Conservation (phyloP, 176 grass and related monocot species). For the barley (Hordeum vulgare) region DNA sequence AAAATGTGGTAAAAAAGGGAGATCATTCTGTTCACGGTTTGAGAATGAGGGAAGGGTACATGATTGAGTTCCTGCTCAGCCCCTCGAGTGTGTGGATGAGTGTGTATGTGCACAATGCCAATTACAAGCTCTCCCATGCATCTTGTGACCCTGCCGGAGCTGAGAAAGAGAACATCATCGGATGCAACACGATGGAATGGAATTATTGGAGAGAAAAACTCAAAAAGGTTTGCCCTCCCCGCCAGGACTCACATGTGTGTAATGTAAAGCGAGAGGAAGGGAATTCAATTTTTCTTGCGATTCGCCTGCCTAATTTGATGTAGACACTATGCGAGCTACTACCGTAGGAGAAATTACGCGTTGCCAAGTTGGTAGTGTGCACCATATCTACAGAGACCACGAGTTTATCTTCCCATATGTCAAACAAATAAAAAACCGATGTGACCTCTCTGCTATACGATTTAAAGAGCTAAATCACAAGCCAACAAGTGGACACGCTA, state of each 20-base stretch:
- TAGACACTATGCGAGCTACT: background rate
- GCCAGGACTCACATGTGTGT: slow-evolving; percentile 40
- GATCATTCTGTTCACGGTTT: slow-evolving; percentile 57
- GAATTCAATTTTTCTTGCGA: background rate
- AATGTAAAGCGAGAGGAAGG: background rate
- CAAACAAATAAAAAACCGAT: background rate
- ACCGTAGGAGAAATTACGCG: background rate
- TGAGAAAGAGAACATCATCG: background rate
- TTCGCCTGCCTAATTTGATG: slow-evolving; percentile 13
- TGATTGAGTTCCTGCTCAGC: slow-evolving; percentile 34
- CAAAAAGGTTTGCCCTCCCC: slow-evolving; percentile 21
- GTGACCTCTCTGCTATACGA: background rate
- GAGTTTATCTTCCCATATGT: background rate
- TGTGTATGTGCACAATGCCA: slow-evolving; percentile 4
- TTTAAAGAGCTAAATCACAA: background rate
- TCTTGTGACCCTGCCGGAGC: slow-evolving; percentile 50
- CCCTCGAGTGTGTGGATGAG: slow-evolving; percentile 1
- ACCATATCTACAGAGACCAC: background rate
- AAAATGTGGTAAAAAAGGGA: background rate
- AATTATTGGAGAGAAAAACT: slow-evolving; percentile 24
- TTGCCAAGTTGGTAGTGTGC: background rate
- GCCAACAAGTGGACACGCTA: background rate
- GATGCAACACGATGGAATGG: slow-evolving; percentile 9
- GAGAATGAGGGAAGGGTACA: slow-evolving; percentile 36
- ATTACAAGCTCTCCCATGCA: slow-evolving; percentile 42